A percentile compares a stretch with the other conserved stretches of the same genome.
These are phyloP conservation scores for Melastoma malabathricum DNA, from an alignment of 345 rosid species.

Conservation along the genomic window DNA sequence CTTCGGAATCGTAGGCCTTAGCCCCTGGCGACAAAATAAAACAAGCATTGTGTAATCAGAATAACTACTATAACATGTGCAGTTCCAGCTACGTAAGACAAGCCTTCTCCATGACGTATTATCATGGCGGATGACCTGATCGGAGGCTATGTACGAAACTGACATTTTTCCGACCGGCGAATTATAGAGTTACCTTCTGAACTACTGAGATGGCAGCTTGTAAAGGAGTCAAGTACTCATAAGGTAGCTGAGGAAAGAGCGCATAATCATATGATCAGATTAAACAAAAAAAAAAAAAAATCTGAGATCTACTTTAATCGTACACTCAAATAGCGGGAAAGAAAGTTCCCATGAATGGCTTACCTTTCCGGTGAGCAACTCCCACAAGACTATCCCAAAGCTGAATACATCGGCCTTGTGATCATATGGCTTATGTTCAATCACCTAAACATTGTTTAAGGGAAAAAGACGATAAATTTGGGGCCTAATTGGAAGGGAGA, in stretches of 20 bases:
- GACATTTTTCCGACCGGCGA: background rate
- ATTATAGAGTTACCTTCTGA: constrained; percentile 58
- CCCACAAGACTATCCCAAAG: constrained; percentile 87
- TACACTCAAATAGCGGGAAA: background rate
- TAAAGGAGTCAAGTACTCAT: constrained; percentile 85
- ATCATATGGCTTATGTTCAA: constrained; percentile 93
- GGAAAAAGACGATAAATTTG: background rate
- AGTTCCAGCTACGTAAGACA: no score
- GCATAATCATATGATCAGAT: background rate
- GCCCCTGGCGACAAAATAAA: constrained; percentile 28
- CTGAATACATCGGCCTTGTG: constrained; percentile 97
- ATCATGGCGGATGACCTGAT: no score
- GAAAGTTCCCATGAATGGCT: background rate
- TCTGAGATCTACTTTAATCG: no score
- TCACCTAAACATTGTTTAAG: constrained; percentile 36
- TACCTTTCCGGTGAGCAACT: constrained; percentile 90
- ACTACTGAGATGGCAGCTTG: constrained; percentile 98
- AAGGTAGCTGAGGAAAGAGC: constrained; percentile 58
- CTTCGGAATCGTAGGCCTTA: constrained; percentile 77
- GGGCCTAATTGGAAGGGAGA: background rate
- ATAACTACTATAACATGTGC: no score
- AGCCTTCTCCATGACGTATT: no score
- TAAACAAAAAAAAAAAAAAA: background rate
- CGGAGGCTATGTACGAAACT: no score
- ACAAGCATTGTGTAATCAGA: background rate